Conservation (phyloP, 495 filamentous ascomycete species). For the Penicillium samsonianum region DNA sequence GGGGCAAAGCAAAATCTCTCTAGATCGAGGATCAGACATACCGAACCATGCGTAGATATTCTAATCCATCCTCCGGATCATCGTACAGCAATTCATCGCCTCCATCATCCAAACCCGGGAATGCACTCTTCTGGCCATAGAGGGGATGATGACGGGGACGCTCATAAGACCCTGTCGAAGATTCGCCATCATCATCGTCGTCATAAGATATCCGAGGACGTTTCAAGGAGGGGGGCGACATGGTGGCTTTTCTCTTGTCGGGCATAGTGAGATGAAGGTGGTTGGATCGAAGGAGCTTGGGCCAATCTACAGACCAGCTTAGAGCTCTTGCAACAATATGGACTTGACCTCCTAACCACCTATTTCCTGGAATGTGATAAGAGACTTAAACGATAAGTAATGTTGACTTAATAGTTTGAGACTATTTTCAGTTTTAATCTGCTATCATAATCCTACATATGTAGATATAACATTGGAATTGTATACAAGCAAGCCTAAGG, state of each 20-base stretch:
- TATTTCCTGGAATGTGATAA: neutral
- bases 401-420: neutral
- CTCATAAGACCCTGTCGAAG: constrained; percentile 29
- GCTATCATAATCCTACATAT: no score
- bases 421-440: neutral
- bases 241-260: constrained; percentile 38
- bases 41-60: constrained; percentile 80
- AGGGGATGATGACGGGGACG: constrained; percentile 59
- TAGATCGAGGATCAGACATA: constrained; percentile 45
- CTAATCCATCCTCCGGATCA: constrained; percentile 61
- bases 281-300: constrained; percentile 7
- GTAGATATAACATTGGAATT: no score
- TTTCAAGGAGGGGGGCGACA: constrained; percentile 26
- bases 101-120: constrained; percentile 69
- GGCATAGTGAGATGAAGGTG: constrained; percentile 27
- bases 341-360: neutral
- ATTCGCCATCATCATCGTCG: constrained; percentile 25
- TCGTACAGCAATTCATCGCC: constrained; percentile 54
- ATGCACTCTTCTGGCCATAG: constrained; percentile 75
- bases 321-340: neutral
- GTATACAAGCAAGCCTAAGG: neutral
- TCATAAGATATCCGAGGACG: constrained; percentile 33
- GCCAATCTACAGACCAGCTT: constrained; percentile 1
- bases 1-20: constrained; percentile 9
- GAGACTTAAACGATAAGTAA: neutral